These are phyloP conservation scores for Rhizopus arrhizus DNA, from an alignment of 371 early-diverging fungal species.

Conservation along the genomic window DNA sequence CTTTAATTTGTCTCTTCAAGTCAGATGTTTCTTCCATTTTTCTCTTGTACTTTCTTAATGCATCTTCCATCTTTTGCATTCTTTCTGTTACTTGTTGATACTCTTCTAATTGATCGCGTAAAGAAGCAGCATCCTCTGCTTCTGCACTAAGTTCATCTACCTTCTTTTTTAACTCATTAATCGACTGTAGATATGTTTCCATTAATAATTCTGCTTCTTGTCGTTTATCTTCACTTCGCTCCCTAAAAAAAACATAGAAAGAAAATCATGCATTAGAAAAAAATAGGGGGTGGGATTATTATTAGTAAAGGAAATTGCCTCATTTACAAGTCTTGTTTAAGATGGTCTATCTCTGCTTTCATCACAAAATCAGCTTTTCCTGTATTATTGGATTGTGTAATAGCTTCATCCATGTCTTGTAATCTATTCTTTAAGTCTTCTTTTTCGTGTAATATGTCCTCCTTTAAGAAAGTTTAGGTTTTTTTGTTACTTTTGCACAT, in stretches of 20 bases:
- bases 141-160: slow-evolving; percentile 66
- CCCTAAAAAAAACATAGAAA: slow-evolving; percentile 34
- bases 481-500: too few species aligned
- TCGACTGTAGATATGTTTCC: slow-evolving; percentile 59
- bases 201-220: slow-evolving; percentile 70
- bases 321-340: slow-evolving; percentile 79
- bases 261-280: too few species aligned
- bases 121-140: slow-evolving; percentile 70
- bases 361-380: slow-evolving; percentile 85
- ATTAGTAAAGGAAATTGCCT: too few species aligned
- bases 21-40: slow-evolving; percentile 89
- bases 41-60: slow-evolving; percentile 91
- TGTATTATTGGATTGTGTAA: slow-evolving; percentile 67
- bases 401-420: slow-evolving; percentile 71
- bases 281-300: too few species aligned
- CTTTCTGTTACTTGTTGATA: slow-evolving; percentile 84
- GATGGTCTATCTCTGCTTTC: slow-evolving; percentile 85
- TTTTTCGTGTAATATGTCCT: slow-evolving; percentile 65
- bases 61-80: slow-evolving; percentile 83
- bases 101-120: slow-evolving; percentile 88
- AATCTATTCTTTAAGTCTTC: slow-evolving; percentile 65
- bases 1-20: slow-evolving; percentile 78
- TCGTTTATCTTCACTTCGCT: slow-evolving; percentile 75
- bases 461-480: slow-evolving; percentile 43
- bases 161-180: slow-evolving; percentile 71